phyloP scores from a whole-genome alignment of 1,139 yeast genomes.

The Debaryomyces subglobosus region DNA sequence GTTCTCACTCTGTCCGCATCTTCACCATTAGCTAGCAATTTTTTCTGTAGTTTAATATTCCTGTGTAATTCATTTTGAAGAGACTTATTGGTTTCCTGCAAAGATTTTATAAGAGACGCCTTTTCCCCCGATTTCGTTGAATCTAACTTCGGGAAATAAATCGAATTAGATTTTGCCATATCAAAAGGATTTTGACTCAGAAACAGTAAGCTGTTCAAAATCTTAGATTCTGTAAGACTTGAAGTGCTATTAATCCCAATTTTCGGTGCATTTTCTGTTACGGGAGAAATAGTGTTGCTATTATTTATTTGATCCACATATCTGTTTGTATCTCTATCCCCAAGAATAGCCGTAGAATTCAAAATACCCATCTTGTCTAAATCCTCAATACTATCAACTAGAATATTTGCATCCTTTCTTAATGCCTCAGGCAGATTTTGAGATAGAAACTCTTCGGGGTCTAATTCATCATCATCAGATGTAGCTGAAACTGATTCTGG shows the following conservation, averaged over 20 bases:
- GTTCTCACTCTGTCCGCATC: slow-evolving; percentile 32
- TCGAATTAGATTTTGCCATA: neutral
- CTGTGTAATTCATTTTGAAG: slow-evolving; percentile 26
- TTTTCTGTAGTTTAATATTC: slow-evolving; percentile 27
- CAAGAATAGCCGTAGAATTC: slow-evolving; percentile 11
- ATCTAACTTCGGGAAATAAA: neutral
- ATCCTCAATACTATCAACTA: slow-evolving; percentile 12
- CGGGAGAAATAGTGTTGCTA: neutral
- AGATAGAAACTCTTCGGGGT: slow-evolving; percentile 34
- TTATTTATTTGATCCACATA: neutral
- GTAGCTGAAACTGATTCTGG: slow-evolving; percentile 22
- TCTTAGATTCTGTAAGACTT: neutral
- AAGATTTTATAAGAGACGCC: slow-evolving; percentile 16
- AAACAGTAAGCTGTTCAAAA: slow-evolving; percentile 2
- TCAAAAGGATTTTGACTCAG: neutral
- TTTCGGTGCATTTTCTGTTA: neutral
- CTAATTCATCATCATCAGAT: slow-evolving; percentile 32
- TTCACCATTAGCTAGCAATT: slow-evolving; percentile 33
- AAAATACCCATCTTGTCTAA: slow-evolving; percentile 4
- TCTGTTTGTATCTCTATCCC: neutral
- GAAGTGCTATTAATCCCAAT: neutral
- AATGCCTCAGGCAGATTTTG: slow-evolving; percentile 19
- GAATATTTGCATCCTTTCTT: neutral
- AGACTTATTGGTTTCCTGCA: slow-evolving; percentile 17
- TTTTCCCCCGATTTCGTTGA: slow-evolving; percentile 2